A percentile compares a stretch with the other conserved stretches of the same genome.
Conservation (phyloP, 192 early-diverging fungal genomes). For the Phycomyces blakesleeanus region DNA sequence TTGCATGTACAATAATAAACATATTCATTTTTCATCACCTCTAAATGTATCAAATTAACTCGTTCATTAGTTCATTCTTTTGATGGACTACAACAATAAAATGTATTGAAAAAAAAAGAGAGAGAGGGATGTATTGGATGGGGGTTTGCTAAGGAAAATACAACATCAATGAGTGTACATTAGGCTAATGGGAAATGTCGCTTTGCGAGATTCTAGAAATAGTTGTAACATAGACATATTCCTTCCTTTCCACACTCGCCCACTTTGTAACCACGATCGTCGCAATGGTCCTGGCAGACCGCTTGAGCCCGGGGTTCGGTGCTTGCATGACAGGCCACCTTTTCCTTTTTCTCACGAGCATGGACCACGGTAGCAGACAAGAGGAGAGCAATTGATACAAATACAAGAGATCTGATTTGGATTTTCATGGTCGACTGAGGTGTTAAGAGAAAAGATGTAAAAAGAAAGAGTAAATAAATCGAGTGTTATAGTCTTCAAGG, state of each 20-base stretch:
- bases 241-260: slow-evolving; percentile 1
- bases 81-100: no score
- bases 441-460: background rate
- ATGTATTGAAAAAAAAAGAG: no score
- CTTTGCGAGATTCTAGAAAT: background rate
- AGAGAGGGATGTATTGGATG: no score
- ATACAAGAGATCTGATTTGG: background rate
- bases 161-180: no score
- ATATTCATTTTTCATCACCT: no score
- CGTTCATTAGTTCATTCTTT: no score
- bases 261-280: background rate
- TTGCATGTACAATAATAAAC: no score
- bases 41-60: no score
- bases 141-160: no score
- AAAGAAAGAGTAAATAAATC: background rate
- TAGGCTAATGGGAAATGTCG: no score
- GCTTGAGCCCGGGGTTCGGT: background rate
- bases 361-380: background rate
- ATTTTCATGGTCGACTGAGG: background rate
- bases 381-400: background rate
- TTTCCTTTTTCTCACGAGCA: background rate
- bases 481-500: background rate
- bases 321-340: background rate
- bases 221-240: background rate
- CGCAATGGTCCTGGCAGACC: background rate